Percentiles rank a stretch among this genome's conserved stretches.
phyloP scores from a whole-genome alignment of 2,329 filamentous ascomycete species.

The Stagonosporopsis cucurbitacearum region DNA sequence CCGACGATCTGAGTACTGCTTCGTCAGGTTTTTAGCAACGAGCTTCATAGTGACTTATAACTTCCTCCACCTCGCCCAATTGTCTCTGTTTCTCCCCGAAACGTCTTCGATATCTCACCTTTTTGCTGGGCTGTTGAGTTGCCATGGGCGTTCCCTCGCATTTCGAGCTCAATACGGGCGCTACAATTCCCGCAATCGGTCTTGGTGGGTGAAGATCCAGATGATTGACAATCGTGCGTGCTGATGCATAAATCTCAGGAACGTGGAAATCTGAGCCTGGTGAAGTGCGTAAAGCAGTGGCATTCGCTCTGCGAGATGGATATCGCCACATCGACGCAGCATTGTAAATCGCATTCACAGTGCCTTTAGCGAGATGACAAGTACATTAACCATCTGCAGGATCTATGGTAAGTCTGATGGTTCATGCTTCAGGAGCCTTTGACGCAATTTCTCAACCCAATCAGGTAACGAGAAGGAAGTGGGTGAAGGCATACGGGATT shows the following conservation, averaged over 20 bases:
- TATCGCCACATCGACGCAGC: slow-evolving; percentile 78
- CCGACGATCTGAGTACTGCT: neutral
- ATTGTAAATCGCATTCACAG: slow-evolving; percentile 59
- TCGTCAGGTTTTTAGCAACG: too few species aligned
- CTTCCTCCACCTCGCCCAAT: neutral
- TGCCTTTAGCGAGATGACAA: neutral
- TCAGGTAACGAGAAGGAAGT: slow-evolving; percentile 73
- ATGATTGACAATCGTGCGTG: neutral
- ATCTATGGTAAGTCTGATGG: neutral
- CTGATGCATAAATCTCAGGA: slow-evolving; percentile 49
- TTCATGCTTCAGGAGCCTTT: neutral
- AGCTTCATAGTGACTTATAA: neutral
- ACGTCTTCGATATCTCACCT: neutral
- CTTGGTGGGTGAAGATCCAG: neutral
- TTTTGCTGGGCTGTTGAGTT: too few species aligned
- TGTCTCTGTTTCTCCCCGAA: neutral
- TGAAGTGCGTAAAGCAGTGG: slow-evolving; percentile 65
- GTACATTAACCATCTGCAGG: neutral
- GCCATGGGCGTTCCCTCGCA: slow-evolving; percentile 2
- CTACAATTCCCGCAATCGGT: slow-evolving; percentile 3
- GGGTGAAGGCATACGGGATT: slow-evolving; percentile 70
- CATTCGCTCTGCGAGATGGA: slow-evolving; percentile 68
- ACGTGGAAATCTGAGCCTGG: slow-evolving; percentile 78
- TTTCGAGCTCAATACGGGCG: slow-evolving; percentile 11
- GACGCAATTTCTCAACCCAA: neutral